phyloP scores from a whole-genome alignment of 1,284 basidiomycete species.

The Irpex lacteus region DNA sequence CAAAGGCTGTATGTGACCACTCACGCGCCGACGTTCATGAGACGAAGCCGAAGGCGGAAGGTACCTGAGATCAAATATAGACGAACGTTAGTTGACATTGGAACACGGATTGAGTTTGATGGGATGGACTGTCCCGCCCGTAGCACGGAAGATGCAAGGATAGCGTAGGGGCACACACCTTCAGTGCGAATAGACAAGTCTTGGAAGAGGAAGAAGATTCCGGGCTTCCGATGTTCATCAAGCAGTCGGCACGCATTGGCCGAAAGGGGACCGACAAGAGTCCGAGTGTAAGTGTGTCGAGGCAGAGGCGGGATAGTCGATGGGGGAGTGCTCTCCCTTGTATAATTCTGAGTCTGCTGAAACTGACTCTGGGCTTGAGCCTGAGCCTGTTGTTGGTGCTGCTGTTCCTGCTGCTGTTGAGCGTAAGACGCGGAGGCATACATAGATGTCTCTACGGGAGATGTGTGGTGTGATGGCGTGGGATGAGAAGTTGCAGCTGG shows the following conservation, averaged over 20 bases:
- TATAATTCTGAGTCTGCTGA: slow-evolving; percentile 23
- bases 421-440: slow-evolving; percentile 36
- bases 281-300: slow-evolving; percentile 75
- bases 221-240: slow-evolving; percentile 79
- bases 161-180: slow-evolving; percentile 41
- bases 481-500: slow-evolving; percentile 5
- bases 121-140: background rate
- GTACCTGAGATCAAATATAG: slow-evolving; percentile 42
- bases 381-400: slow-evolving; percentile 13
- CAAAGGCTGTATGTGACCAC: slow-evolving; percentile 29
- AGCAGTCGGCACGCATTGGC: slow-evolving; percentile 80
- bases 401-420: slow-evolving; percentile 29
- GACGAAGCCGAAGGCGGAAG: slow-evolving; percentile 74
- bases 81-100: slow-evolving; percentile 19
- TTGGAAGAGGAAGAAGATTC: slow-evolving; percentile 87
- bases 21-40: slow-evolving; percentile 86
- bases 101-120: slow-evolving; percentile 12
- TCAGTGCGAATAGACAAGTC: slow-evolving; percentile 87
- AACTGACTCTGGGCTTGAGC: slow-evolving; percentile 25
- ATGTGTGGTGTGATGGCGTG: slow-evolving; percentile 7
- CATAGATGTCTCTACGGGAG: slow-evolving; percentile 31
- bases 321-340: slow-evolving; percentile 31
- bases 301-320: slow-evolving; percentile 44
- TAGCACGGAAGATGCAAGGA: slow-evolving; percentile 5
- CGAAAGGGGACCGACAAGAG: slow-evolving; percentile 84